Conservation (phyloP, 768 basidiomycete species). For the Lentinus tigrinus region DNA sequence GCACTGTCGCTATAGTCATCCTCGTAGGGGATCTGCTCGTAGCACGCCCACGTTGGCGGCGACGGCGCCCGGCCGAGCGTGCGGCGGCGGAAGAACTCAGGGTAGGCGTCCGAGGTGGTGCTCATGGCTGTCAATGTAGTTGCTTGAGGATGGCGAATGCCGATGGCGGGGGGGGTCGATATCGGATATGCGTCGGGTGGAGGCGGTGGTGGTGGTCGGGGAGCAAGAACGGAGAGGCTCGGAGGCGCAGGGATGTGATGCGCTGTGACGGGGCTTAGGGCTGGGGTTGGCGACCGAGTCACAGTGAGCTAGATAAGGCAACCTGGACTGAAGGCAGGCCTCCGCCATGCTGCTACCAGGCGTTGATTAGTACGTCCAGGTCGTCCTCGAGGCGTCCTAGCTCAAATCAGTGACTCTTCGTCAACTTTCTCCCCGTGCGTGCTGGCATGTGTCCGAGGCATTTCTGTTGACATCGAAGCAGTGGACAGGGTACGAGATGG, state of each 20-base stretch:
- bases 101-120: constrained; percentile 22
- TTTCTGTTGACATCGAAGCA: neutral
- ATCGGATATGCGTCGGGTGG: neutral
- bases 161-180: constrained; percentile 5
- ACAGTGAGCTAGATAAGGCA: constrained; percentile 17
- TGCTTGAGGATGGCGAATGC: neutral
- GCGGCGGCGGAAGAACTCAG: constrained; percentile 62
- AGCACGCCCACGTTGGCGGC: constrained; percentile 87
- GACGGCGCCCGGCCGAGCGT: constrained; percentile 78
- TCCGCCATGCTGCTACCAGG: constrained; percentile 17
- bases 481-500: constrained; percentile 52
- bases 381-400: constrained; percentile 4
- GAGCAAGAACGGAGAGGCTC: constrained; percentile 19
- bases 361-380: constrained; percentile 4
- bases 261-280: constrained; percentile 21
- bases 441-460: neutral
- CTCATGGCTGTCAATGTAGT: constrained; percentile 20
- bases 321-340: constrained; percentile 2
- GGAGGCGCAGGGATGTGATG: constrained; percentile 15
- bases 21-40: constrained; percentile 81
- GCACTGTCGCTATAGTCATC: constrained; percentile 53
- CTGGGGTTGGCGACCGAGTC: constrained; percentile 27
- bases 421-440: constrained; percentile 1
- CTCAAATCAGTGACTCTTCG: neutral
- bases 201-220: constrained; percentile 23